phyloP scores from a whole-genome alignment of 306 rosid genomes.

The Malus sieversii region DNA sequence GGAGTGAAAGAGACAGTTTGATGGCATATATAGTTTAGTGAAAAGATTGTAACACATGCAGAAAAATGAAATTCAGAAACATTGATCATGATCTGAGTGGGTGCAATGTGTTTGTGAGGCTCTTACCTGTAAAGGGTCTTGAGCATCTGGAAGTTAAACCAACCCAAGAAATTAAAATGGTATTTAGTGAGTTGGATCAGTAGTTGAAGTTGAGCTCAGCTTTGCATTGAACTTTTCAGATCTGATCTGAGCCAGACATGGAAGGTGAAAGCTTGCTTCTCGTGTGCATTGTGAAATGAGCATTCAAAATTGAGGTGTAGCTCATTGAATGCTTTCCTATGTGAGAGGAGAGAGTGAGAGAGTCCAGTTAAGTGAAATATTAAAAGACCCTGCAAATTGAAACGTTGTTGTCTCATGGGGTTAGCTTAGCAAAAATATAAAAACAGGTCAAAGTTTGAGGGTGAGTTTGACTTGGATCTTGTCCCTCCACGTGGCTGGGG shows the following conservation, averaged over 20 bases:
- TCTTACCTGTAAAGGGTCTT: constrained; percentile 24
- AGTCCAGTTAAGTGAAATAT: neutral
- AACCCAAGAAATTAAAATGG: neutral
- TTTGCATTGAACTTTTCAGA: constrained; percentile 3
- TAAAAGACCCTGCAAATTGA: constrained; percentile 24
- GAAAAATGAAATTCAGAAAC: too few species aligned
- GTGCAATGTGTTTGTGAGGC: neutral
- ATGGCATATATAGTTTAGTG: neutral
- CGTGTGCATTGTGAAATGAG: constrained; percentile 33
- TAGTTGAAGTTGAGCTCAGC: neutral
- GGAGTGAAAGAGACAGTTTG: neutral
- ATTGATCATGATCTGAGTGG: neutral
- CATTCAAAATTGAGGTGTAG: constrained; percentile 37
- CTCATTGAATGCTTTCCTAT: constrained; percentile 42
- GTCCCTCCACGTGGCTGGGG: constrained; percentile 29
- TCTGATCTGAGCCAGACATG: constrained; percentile 33
- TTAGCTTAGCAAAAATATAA: neutral
- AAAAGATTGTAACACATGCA: neutral
- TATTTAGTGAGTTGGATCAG: neutral
- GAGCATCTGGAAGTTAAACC: constrained; percentile 9
- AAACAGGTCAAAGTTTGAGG: constrained; percentile 5
- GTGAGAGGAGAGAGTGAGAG: constrained; percentile 14
- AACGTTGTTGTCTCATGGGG: constrained; percentile 24
- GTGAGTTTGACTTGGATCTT: constrained; percentile 13
- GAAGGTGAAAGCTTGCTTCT: constrained; percentile 30